Conservation (phyloP, 1,139 yeast genomes). For the Geotrichum carabidarum region DNA sequence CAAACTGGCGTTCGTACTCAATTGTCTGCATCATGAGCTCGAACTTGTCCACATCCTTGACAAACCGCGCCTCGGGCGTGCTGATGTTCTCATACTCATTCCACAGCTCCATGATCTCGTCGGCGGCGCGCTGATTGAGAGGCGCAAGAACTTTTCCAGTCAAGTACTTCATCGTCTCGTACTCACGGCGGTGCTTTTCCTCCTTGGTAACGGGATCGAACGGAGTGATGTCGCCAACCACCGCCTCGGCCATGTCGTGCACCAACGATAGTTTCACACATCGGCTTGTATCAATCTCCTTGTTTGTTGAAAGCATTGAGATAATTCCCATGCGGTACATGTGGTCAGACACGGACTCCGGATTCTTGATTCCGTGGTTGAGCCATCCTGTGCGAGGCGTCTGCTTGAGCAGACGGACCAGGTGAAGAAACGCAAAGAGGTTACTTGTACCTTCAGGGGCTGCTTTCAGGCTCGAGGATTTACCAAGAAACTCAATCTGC, state of each 20-base stretch:
- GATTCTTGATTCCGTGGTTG: slow-evolving; percentile 58
- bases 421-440: slow-evolving; percentile 54
- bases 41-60: slow-evolving; percentile 89
- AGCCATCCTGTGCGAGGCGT: slow-evolving; percentile 95
- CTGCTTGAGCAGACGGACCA: slow-evolving; percentile 67
- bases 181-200: slow-evolving; percentile 79
- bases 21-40: slow-evolving; percentile 87
- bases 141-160: slow-evolving; percentile 52
- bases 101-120: slow-evolving; percentile 72
- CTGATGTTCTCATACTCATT: slow-evolving; percentile 83
- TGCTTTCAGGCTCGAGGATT: slow-evolving; percentile 3
- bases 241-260: slow-evolving; percentile 90
- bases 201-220: slow-evolving; percentile 61
- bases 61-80: slow-evolving; percentile 77
- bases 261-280: slow-evolving; percentile 84
- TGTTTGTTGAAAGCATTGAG: slow-evolving; percentile 63
- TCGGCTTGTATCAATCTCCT: slow-evolving; percentile 43
- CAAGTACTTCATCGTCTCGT: slow-evolving; percentile 64
- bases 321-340: slow-evolving; percentile 95
- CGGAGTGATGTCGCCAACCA: slow-evolving; percentile 95
- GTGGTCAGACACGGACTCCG: slow-evolving; percentile 86
- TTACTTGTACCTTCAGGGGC: slow-evolving; percentile 1
- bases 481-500: slow-evolving; percentile 6
- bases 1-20: slow-evolving; percentile 70
- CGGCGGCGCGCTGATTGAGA: slow-evolving; percentile 59